A percentile compares a stretch with the other conserved stretches of the same genome.
Evolutionary conservation across 345 rosid species (phyloP).

Genomic region (Theobroma cacao): DNA sequence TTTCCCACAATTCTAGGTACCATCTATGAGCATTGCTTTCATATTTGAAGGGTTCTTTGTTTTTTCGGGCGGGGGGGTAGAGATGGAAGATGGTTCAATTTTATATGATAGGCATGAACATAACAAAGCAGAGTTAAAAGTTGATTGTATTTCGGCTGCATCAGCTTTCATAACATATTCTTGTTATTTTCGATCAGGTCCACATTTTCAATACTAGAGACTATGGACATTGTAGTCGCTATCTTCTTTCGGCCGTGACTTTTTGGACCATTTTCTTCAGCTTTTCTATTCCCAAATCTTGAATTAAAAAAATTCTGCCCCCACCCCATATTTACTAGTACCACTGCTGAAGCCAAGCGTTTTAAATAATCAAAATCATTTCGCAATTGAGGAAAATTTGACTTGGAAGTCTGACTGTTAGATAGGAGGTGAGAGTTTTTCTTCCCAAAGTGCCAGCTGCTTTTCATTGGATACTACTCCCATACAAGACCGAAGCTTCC

Average conservation of each 20-base stretch:
- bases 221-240: neutral
- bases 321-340: neutral
- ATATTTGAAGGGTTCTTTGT: too few species aligned
- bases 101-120: too few species aligned
- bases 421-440: neutral
- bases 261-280: neutral
- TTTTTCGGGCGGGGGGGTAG: too few species aligned
- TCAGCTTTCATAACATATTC: neutral
- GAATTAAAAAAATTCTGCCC: neutral
- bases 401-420: neutral
- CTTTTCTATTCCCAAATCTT: neutral
- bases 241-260: slow-evolving; percentile 11
- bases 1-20: neutral
- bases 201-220: neutral
- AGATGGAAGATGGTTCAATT: too few species aligned
- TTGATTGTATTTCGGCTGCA: too few species aligned
- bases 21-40: neutral
- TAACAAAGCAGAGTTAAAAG: too few species aligned
- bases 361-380: neutral
- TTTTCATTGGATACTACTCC: neutral
- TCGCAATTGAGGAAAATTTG: neutral
- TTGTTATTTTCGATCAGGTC: neutral
- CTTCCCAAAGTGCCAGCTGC: neutral
- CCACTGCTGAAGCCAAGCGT: neutral
- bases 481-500: neutral